These are phyloP conservation scores for Pseudocercospora crystallina DNA, from an alignment of 2,329 filamentous ascomycete species.

Conservation along the genomic window DNA sequence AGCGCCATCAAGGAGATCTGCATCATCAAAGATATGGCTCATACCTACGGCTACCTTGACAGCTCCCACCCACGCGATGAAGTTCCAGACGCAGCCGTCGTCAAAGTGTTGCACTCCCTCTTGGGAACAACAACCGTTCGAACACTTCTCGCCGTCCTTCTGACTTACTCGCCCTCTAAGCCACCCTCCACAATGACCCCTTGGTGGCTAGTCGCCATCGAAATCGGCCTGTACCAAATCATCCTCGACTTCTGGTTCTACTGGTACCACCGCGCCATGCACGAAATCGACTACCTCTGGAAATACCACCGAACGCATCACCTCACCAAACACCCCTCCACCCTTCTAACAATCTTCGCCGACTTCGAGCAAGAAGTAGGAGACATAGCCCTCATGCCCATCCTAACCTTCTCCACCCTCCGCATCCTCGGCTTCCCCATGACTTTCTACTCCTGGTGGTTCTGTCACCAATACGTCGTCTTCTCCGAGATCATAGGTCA, in stretches of 20 bases:
- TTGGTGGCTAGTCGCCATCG: conserved; percentile 36
- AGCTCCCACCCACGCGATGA: conserved; percentile 48
- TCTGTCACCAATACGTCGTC: conserved; percentile 48
- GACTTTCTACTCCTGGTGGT: conserved; percentile 50
- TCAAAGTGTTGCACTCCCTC: conserved; percentile 23
- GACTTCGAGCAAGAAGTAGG: conserved; percentile 46
- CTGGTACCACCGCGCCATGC: conserved; percentile 43
- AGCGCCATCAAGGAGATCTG: conserved; percentile 44
- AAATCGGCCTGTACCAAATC: conserved; percentile 45
- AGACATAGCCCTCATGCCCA: conserved; percentile 44
- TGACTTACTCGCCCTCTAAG: conserved; percentile 17
- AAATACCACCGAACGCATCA: conserved; percentile 49
- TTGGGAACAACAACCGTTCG: conserved; percentile 20
- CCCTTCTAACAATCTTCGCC: conserved; percentile 44
- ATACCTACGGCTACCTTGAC: conserved; percentile 44
- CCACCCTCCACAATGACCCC: conserved; percentile 3
- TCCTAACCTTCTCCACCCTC: conserved; percentile 41
- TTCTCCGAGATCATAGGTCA: conserved; percentile 44
- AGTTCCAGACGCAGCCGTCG: conserved; percentile 38
- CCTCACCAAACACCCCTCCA: conserved; percentile 48
- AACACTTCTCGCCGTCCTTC: conserved; percentile 20
- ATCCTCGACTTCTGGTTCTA: conserved; percentile 50
- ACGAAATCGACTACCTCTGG: conserved; percentile 44
- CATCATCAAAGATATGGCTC: conserved; percentile 40
- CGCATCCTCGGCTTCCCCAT: conserved; percentile 42